phyloP scores from a whole-genome alignment of 306 rosid genomes.

The Cicer arietinum region DNA sequence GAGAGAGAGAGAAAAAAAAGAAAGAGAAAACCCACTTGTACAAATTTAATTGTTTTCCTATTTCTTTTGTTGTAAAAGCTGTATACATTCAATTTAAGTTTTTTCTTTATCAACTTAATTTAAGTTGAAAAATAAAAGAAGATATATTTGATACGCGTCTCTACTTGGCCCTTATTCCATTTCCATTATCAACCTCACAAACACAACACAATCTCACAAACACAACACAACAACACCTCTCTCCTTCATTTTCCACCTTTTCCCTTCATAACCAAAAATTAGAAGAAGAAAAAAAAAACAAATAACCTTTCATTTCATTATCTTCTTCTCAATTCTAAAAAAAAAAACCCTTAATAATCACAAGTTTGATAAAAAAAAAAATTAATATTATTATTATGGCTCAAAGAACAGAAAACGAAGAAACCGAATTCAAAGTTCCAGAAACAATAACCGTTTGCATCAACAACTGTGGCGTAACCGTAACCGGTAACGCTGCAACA shows the following conservation, averaged over 20 bases:
- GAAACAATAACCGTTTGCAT: constrained; percentile 63
- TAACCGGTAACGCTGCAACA: constrained; percentile 74
- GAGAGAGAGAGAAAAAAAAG: not conserved
- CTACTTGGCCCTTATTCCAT: constrained; percentile 73
- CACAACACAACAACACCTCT: not conserved
- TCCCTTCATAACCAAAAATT: too few species aligned
- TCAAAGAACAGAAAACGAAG: constrained; percentile 80
- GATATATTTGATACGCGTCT: constrained; percentile 80
- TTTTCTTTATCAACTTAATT: too few species aligned
- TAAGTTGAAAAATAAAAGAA: constrained; percentile 22
- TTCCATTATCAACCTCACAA: constrained; percentile 69
- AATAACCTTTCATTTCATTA: too few species aligned
- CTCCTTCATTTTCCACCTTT: not conserved
- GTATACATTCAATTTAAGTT: too few species aligned
- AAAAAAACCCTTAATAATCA: not conserved
- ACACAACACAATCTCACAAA: constrained; percentile 9
- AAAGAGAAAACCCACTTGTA: constrained; percentile 37
- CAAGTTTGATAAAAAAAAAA: not conserved
- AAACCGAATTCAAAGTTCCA: constrained; percentile 86
- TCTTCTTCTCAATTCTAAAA: too few species aligned
- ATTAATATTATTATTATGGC: constrained; percentile 40
- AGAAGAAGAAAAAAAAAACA: too few species aligned
- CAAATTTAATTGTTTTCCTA: constrained; percentile 41
- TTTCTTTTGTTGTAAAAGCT: too few species aligned
- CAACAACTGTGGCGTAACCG: constrained; percentile 70